A percentile compares a stretch with the other conserved stretches of the same genome.
Evolutionary conservation across 805 yeast genomes (phyloP).

Genomic region (Zygotorulaspora sp.): DNA sequence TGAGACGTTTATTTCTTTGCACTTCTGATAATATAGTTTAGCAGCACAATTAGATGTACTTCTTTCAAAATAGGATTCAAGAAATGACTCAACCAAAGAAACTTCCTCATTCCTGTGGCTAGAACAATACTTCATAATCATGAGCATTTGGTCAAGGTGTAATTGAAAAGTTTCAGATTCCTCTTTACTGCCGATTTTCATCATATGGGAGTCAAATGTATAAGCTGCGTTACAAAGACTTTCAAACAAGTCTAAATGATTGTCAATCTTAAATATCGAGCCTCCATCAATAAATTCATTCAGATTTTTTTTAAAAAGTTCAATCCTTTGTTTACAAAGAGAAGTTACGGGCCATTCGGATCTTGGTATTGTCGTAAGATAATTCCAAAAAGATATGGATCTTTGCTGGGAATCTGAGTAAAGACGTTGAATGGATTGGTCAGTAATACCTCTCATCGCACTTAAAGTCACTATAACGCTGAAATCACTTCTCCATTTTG

Average conservation of each 20-base stretch:
- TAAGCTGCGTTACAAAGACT: slow-evolving; percentile 34
- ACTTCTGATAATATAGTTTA: not conserved
- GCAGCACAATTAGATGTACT: slow-evolving; percentile 11
- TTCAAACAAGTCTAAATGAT: slow-evolving; percentile 38
- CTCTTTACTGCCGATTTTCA: slow-evolving; percentile 18
- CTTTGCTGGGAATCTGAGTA: slow-evolving; percentile 14
- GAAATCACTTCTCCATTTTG: slow-evolving; percentile 26
- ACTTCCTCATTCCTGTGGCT: slow-evolving; percentile 24
- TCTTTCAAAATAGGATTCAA: slow-evolving; percentile 33
- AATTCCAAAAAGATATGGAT: slow-evolving; percentile 27
- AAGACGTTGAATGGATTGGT: slow-evolving; percentile 21
- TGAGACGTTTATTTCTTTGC: slow-evolving; percentile 46
- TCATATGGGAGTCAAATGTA: slow-evolving; percentile 32
- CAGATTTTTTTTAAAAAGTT: slow-evolving; percentile 27
- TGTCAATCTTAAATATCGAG: slow-evolving; percentile 10
- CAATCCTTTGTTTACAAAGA: slow-evolving; percentile 25
- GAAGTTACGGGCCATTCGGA: slow-evolving; percentile 17
- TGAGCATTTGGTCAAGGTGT: slow-evolving; percentile 37
- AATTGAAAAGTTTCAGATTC: slow-evolving; percentile 27
- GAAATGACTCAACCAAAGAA: slow-evolving; percentile 32
- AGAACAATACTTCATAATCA: slow-evolving; percentile 33
- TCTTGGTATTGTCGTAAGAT: slow-evolving; percentile 13
- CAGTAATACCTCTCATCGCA: slow-evolving; percentile 26
- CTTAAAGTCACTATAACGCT: slow-evolving; percentile 25
- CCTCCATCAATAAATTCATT: slow-evolving; percentile 15